Evolutionary conservation across 164 flowering plant species (phyloP).

Genomic region (Annona cherimola): DNA sequence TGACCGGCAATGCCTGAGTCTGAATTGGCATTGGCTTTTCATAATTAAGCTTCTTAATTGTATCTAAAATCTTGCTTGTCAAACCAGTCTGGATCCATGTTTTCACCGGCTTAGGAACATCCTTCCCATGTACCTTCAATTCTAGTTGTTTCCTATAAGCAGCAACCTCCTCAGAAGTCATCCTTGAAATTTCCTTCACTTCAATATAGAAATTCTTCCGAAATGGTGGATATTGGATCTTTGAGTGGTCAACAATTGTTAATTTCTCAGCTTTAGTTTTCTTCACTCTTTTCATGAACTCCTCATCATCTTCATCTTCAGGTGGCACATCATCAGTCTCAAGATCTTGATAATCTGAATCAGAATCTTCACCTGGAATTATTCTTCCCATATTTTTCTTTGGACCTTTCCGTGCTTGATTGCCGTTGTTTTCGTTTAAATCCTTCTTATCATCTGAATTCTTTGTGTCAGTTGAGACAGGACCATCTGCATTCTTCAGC

Average conservation of each 20-base stretch:
- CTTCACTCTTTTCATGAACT: constrained; percentile 93
- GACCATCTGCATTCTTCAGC: constrained; percentile 28
- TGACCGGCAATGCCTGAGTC: constrained; percentile 85
- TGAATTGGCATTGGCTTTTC: constrained; percentile 97
- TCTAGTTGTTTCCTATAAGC: constrained; percentile 75
- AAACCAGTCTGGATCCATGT: constrained; percentile 92
- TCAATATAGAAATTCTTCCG: constrained; percentile 89
- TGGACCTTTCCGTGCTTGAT: constrained; percentile 30
- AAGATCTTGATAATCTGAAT: constrained; percentile 60
- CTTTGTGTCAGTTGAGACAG: constrained; percentile 22
- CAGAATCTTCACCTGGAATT: constrained; percentile 85
- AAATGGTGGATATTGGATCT: constrained; percentile 73
- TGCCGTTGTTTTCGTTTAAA: constrained; percentile 30
- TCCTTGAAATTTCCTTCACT: constrained; percentile 78
- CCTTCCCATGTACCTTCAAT: constrained; percentile 89
- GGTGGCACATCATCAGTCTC: constrained; percentile 48
- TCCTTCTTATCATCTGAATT: constrained; percentile 29
- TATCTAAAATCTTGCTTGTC: constrained; percentile 69
- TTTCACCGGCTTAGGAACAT: constrained; percentile 87
- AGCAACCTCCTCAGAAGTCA: constrained; percentile 74
- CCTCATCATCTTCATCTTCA: constrained; percentile 94
- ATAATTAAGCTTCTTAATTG: constrained; percentile 70
- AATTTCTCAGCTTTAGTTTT: constrained; percentile 91
- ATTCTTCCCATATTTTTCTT: constrained; percentile 69
- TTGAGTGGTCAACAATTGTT: constrained; percentile 86